These are phyloP conservation scores for Colletotrichum sp. DNA, from an alignment of 2,329 filamentous ascomycete species.

Conservation along the genomic window DNA sequence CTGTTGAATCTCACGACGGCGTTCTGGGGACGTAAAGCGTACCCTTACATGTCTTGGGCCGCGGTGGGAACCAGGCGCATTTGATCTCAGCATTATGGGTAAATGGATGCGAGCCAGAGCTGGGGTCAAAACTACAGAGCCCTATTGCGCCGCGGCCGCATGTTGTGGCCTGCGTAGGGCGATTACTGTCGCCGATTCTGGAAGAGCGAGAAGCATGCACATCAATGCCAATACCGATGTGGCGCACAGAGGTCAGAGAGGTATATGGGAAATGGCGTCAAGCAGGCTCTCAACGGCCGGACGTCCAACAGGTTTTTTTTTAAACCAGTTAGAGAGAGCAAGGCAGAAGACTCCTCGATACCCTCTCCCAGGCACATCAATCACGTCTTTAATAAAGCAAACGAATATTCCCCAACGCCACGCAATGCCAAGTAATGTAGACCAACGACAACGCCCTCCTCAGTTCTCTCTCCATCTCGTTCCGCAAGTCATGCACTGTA, in stretches of 20 bases:
- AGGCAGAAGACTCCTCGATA: not conserved
- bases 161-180: not conserved
- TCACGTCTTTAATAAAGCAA: not conserved
- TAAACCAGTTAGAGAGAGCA: not conserved
- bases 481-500: slow-evolving; percentile 70
- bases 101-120: not conserved
- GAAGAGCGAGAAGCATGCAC: not conserved
- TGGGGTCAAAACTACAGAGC: not conserved
- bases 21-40: not conserved
- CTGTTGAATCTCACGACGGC: not conserved
- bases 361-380: not conserved
- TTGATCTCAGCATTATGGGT: not conserved
- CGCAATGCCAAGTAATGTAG: slow-evolving; percentile 25
- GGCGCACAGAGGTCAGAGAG: not conserved
- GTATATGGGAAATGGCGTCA: not conserved
- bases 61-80: not conserved
- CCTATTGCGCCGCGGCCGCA: not conserved
- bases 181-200: not conserved
- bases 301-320: not conserved
- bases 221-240: not conserved
- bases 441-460: not conserved
- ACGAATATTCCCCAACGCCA: slow-evolving; percentile 27
- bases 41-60: not conserved
- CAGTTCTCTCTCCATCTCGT: slow-evolving; percentile 72
- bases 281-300: not conserved